Base-by-base conservation (phyloP, 2,329 filamentous ascomycete genomes). In the Pleomassaria siparia region DNA sequence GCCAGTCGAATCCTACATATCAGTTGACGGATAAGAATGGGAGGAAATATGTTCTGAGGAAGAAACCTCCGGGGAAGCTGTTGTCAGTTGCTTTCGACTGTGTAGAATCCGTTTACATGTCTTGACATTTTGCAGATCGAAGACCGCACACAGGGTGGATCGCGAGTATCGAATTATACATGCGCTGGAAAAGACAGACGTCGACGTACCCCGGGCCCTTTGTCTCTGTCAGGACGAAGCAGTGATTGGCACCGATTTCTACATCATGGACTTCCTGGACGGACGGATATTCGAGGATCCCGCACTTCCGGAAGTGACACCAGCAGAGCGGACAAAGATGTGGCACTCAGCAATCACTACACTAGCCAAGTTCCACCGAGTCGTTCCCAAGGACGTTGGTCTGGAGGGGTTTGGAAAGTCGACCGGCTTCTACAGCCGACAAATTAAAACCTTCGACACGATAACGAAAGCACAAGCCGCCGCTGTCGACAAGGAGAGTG, bases 1-100 rank as follows among this genome's bases (percentile, higher is more conserved):
- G 94, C 50, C 94, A 97, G 75, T 96, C 90, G 49, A 99, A 97
- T 70, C 94, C 94, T 36, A 99, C 94, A 2, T 99, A 97, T 75
- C 89, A 92, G 64, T 80, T 97, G 64, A 95, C 85, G 13, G 85
- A 85, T 43, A 78, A 83, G 56, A 79, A 84, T 66, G 83, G 85
- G 43, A 72, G 77, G 58, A 84, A 85, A 66, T 96, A 86, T 74
- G 94, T 99, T 26, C 82, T 97, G 77, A 89, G 94, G 70, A 97
- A 99, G 81, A 97, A 97, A 76, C 94, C 94, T 1, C 92, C 94
- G n/a, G 94, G 94, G 55, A 85, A 87, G 74, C 85, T 99, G 30
- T 80, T 97, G 41, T 37, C 8, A 3, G 35, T 37, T 22, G 96
- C n/a, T 90, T 61, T 63, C 65, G 54, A 60, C 59, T 49, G 10